Percentiles rank a stretch among this genome's conserved stretches.
These are phyloP conservation scores for Cyclocybe aegerita DNA, from an alignment of 768 basidiomycete genomes.

Conservation along the genomic window DNA sequence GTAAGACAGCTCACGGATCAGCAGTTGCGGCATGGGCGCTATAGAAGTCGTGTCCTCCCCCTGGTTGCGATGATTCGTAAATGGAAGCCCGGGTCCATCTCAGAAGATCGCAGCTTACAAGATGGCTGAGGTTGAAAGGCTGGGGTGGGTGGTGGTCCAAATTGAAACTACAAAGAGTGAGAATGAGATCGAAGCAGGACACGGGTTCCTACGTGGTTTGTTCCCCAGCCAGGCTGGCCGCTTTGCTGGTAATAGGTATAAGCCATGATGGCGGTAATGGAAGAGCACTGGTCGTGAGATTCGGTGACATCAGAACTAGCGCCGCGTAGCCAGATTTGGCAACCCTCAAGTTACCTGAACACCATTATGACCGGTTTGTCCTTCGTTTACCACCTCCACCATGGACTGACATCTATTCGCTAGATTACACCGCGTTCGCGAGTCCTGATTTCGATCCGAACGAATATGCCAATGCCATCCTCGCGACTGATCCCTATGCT, in stretches of 20 bases:
- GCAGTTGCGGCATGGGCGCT: conserved; percentile 57
- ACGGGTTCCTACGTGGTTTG: conserved; percentile 34
- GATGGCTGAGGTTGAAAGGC: conserved; percentile 49
- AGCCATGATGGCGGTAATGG: conserved; percentile 31
- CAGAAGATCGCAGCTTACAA: conserved; percentile 38
- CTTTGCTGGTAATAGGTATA: conserved; percentile 43
- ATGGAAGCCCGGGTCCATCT: conserved; percentile 16
- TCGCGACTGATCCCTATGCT: conserved; percentile 80
- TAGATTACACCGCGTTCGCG: conserved; percentile 79
- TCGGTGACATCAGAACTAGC: conserved; percentile 18
- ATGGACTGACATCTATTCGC: conserved; percentile 24
- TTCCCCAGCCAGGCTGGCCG: conserved; percentile 48
- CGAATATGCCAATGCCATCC: conserved; percentile 87
- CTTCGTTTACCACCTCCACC: not conserved
- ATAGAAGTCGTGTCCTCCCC: conserved; percentile 64
- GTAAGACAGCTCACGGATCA: conserved; percentile 49
- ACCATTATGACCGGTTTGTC: not conserved
- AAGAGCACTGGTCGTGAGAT: too few species aligned
- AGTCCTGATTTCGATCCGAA: conserved; percentile 78
- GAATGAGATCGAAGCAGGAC: conserved; percentile 1
- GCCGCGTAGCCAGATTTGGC: conserved; percentile 35
- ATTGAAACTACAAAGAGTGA: conserved; percentile 32
- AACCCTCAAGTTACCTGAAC: not conserved
- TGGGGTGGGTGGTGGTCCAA: conserved; percentile 39
- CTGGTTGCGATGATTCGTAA: conserved; percentile 30